Percentiles rank a stretch among this genome's conserved stretches.
phyloP scores from a whole-genome alignment of 345 rosid genomes.

The Luvunga scandens region DNA sequence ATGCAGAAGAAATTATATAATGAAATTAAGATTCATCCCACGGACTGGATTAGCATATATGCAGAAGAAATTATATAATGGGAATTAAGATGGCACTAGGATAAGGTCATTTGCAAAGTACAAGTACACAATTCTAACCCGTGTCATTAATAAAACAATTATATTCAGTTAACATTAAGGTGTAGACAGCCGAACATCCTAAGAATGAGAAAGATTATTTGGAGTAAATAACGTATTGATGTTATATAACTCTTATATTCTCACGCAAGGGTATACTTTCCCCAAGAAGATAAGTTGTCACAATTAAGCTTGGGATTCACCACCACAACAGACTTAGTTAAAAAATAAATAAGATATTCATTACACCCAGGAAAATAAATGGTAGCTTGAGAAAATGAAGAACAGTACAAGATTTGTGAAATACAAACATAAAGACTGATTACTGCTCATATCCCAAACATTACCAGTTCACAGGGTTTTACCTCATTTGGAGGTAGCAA shows the following conservation, averaged over 20 bases:
- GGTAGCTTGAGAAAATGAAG: not conserved
- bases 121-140: not conserved
- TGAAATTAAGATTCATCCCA: no score
- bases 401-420: not conserved
- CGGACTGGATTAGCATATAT: conserved; percentile 54
- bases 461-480: not conserved
- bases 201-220: not conserved
- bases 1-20: conserved; percentile 22
- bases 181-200: not conserved
- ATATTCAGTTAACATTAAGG: not conserved
- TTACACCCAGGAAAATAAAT: not conserved
- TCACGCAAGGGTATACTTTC: not conserved
- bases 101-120: conserved; percentile 6
- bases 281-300: not conserved
- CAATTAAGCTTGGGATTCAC: not conserved
- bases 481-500: not conserved
- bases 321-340: not conserved
- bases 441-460: not conserved
- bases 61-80: conserved; percentile 14
- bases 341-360: not conserved
- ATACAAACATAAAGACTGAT: not conserved
- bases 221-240: not conserved
- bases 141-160: not conserved
- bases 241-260: not conserved
- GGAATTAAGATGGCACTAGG: not conserved